These are phyloP conservation scores for Trametes punicea DNA, from an alignment of 768 basidiomycete genomes.

Conservation along the genomic window DNA sequence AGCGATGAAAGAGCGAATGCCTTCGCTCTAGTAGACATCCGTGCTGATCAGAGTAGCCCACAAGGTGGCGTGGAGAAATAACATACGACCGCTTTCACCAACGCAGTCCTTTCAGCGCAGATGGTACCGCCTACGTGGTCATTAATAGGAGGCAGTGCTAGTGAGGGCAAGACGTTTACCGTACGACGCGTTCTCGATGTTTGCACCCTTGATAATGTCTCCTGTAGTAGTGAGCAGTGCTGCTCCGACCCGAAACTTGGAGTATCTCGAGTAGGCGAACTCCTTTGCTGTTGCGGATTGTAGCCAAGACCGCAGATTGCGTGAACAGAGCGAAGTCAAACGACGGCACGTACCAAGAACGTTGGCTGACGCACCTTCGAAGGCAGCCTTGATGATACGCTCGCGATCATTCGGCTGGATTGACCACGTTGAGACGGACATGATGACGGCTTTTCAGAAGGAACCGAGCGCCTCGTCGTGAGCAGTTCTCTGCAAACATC, in stretches of 20 bases:
- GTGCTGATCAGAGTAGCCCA: background rate
- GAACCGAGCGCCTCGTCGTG: too few relatives aligned
- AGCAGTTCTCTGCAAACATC: too few relatives aligned
- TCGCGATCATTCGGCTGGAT: conserved; percentile 44
- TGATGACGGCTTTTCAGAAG: background rate
- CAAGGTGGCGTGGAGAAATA: background rate
- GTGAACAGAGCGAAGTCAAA: too few relatives aligned
- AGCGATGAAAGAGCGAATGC: conserved; percentile 62
- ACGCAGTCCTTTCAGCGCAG: conserved; percentile 92
- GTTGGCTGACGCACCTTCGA: conserved; percentile 46
- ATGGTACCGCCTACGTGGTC: conserved; percentile 69
- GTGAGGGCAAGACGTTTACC: conserved; percentile 42
- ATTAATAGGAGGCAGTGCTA: background rate
- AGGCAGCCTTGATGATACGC: conserved; percentile 52
- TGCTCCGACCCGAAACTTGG: conserved; percentile 91
- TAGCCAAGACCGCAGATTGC: background rate
- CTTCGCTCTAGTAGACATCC: conserved; percentile 77
- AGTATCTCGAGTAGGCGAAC: conserved; percentile 78
- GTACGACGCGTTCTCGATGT: conserved; percentile 92
- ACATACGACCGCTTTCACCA: conserved; percentile 91
- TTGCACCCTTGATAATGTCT: conserved; percentile 76
- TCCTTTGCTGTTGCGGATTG: conserved; percentile 57
- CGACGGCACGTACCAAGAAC: too few relatives aligned
- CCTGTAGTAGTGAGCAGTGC: conserved; percentile 73
- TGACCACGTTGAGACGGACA: conserved; percentile 22